These are phyloP conservation scores for Artemisia annua DNA, from an alignment of 129 eudicot genomes.

Conservation along the genomic window DNA sequence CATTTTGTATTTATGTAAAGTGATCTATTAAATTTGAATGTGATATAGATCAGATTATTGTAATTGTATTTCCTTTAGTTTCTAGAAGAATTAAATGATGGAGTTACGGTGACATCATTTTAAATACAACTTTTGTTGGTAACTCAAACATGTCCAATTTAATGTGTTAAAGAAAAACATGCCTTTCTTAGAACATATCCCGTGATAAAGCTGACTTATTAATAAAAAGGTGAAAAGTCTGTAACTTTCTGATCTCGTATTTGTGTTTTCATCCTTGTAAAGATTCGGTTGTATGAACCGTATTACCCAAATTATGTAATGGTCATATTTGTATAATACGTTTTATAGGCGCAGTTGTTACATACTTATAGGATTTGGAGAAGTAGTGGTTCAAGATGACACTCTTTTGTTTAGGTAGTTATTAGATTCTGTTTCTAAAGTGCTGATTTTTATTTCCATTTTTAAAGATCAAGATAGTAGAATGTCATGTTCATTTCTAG, in stretches of 20 bases:
- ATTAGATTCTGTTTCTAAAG: not conserved
- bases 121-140: not conserved
- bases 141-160: not conserved
- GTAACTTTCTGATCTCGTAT: not conserved
- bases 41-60: no score
- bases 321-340: not conserved
- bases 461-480: not conserved
- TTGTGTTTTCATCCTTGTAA: not conserved
- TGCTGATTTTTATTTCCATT: not conserved
- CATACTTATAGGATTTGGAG: not conserved
- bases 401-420: no score
- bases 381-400: not conserved
- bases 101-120: not conserved
- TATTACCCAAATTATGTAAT: not conserved
- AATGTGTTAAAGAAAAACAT: not conserved
- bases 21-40: not conserved
- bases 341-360: not conserved
- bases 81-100: no score
- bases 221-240: not conserved
- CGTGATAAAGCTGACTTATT: not conserved
- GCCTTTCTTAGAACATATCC: not conserved
- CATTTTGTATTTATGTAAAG: constrained; percentile 8
- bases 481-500: not conserved
- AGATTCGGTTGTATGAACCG: not conserved
- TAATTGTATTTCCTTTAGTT: no score